Evolutionary conservation across 495 filamentous ascomycete species (phyloP), one percentile per base, ranked within the genome.

Genomic region (Xylaria castorea): DNA sequence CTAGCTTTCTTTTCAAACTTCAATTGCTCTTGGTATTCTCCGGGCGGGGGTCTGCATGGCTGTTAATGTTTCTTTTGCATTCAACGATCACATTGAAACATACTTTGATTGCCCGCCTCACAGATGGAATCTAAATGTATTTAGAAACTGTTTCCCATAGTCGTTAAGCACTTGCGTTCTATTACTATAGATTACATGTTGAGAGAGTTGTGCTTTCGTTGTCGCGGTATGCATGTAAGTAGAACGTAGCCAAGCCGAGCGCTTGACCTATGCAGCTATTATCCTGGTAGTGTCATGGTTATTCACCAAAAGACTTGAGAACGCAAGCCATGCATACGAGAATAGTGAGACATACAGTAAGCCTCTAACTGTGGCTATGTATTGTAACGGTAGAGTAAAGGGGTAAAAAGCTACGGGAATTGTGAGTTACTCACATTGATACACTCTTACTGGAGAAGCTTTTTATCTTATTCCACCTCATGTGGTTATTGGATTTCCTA

Each of bases 1-100:
- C 53, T 32, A 57, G 53, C 53, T 32, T 57, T 32, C 32, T 12
- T 7, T 32, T 57, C 27, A 44, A 27, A 18, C 8, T 18, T 25
- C 20, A 16, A 65, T 44, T 12, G 11, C 25, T 20, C 62, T 25
- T 48, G 62, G 38, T 42, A 20, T 46, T 46, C 16, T 5, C 14
- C 32, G 42, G 27, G 36, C 34, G 22, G 42, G 22, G 40, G 40
- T 34, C 25, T 14, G 25, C 22, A 27, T 50, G 6, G 30, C 46
- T 66, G 46, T 50, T 36, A 27, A 9, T 46, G 64, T 66, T 66
- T 66, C 46, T 7, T 11, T 50, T 44, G 27, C 38, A 50, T 32
- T 14, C 25, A 42, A 36, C 34, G 25, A n/a, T 50, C 27, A 66
- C 30, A 51, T 66, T 66, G 64, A 53, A 53, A 22, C 64, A 11